phyloP scores from a whole-genome alignment of 306 rosid species.

The Vigna nakashimae region DNA sequence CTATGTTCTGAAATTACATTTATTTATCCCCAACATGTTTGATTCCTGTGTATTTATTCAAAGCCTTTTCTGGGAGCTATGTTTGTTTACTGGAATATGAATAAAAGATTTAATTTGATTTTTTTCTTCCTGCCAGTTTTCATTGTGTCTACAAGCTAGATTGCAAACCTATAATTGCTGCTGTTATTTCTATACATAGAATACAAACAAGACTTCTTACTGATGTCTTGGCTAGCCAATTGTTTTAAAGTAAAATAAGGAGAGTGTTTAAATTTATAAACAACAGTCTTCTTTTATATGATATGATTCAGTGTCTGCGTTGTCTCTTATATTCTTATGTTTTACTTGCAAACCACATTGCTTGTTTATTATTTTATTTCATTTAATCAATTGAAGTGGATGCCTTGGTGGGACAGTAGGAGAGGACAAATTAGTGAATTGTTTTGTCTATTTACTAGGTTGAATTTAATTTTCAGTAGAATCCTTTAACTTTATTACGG shows the following conservation, averaged over 20 bases:
- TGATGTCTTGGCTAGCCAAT: background rate
- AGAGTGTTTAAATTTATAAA: background rate
- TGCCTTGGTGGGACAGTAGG: too few species aligned
- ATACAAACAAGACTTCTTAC: background rate
- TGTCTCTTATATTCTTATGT: background rate
- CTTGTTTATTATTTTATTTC: background rate
- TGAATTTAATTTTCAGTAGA: background rate
- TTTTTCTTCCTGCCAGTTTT: constrained; percentile 19
- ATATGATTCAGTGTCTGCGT: background rate
- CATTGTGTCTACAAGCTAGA: constrained; percentile 11
- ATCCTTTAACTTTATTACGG: background rate
- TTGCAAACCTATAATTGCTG: background rate
- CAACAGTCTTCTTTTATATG: background rate
- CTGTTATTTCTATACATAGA: background rate
- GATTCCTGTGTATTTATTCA: background rate
- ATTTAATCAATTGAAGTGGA: too few species aligned
- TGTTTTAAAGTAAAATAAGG: background rate
- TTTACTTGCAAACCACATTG: background rate
- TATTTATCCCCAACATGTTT: constrained; percentile 7
- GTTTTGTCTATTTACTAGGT: background rate
- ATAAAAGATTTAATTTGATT: constrained; percentile 1
- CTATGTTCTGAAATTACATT: constrained; percentile 11
- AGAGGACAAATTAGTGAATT: too few species aligned
- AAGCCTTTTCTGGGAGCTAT: constrained; percentile 8
- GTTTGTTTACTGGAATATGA: constrained; percentile 13